Evolutionary conservation across 208 protist species (phyloP), one percentile per base, ranked within the genome.

Genomic region (Leishmania aethiopica): DNA sequence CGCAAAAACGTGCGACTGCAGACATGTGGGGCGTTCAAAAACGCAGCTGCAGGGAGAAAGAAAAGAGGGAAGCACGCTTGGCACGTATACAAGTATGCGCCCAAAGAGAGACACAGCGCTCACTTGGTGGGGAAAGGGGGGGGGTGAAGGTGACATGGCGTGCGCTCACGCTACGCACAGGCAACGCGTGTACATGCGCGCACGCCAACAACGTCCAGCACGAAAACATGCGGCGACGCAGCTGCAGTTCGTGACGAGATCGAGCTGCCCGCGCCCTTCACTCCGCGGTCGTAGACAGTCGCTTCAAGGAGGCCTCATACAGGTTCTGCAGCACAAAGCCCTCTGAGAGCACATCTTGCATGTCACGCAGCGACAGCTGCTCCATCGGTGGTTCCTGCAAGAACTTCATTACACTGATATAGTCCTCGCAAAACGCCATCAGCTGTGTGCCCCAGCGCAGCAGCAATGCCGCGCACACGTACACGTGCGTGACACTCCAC

Each of bases 401-500:
- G 60, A 94, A 93, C 66, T 83, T 86, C 75, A 97, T 83, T 17
- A 89, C 86, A 25, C 91, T 86, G 22, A 88, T 55, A 77, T 95
- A 97, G 70, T 86, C 78, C 40, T 95, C 89, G 19, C 72, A 83
- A 77, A 90, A 85, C 25, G 80, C 42, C 67, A 90, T 83, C n/a
- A 98, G 85, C 75, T 84, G 78, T 25, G 84, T 51, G 35, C 91
- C 89, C 89, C 88, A 97, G 45, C 88, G 86, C 28, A 91, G 37
- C 75, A 98, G 86, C 59, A 98, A 82, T n/a, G 95, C 92, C 4
- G 92, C 93, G 77, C 96, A 98, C 28, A 96, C 89, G 79, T 95
- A 98, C 11, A 98, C 95, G 82, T 98, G 95, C 40, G 92, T 89
- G 47, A 87, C 86, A 51, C 80, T 89, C 87, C 93, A 95, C 55